Percentiles rank a stretch among this genome's conserved stretches.
Conservation (phyloP, 202 grass and related monocot genomes). For the Dendrocalamus latiflorus region DNA sequence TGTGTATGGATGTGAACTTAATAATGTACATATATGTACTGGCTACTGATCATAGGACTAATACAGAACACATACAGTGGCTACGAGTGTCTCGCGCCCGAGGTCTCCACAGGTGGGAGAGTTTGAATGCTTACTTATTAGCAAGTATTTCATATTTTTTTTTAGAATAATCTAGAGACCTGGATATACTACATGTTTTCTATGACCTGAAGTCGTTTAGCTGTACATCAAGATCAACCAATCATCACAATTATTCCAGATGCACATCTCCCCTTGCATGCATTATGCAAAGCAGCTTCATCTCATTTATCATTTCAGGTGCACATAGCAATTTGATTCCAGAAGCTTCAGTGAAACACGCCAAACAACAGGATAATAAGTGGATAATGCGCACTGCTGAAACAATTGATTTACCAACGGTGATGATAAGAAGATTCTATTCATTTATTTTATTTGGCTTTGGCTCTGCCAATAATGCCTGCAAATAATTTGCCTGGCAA, state of each 20-base stretch:
- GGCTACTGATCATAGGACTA: no score
- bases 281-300: not conserved
- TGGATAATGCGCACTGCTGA: not conserved
- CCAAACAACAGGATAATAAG: not conserved
- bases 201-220: not conserved
- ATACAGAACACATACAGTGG: rapidly evolving
- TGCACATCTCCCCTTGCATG: not conserved
- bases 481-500: not conserved
- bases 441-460: not conserved
- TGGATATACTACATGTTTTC: not conserved
- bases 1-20: no score
- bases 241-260: not conserved
- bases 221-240: not conserved
- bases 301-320: not conserved
- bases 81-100: no score
- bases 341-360: not conserved
- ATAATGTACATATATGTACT: no score
- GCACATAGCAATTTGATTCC: not conserved
- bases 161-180: not conserved
- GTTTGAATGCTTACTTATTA: not conserved
- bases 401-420: not conserved
- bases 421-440: not conserved
- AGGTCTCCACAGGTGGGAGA: no score
- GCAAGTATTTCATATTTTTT: not conserved
- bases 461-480: not conserved